phyloP scores from a whole-genome alignment of 2,329 filamentous ascomycete genomes.

The Colletotrichum tabaci region DNA sequence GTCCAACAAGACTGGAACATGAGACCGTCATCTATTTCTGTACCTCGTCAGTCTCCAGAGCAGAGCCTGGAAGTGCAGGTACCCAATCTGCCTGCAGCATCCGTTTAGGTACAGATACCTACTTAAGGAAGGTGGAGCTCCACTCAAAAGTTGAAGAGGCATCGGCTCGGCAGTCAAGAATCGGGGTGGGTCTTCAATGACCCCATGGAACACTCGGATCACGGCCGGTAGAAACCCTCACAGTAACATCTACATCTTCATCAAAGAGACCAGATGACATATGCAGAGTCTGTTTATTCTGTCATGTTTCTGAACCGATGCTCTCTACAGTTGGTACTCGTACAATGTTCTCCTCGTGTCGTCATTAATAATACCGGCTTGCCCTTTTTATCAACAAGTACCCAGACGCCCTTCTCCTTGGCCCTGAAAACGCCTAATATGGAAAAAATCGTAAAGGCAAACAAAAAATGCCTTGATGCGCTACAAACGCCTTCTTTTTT shows the following conservation, averaged over 20 bases:
- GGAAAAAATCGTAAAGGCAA: slow-evolving; percentile 2
- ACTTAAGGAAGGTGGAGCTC: not conserved
- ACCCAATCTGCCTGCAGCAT: too few relatives aligned
- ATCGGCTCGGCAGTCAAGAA: slow-evolving; percentile 25
- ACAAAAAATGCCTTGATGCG: slow-evolving; percentile 5
- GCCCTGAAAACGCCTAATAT: slow-evolving; percentile 24
- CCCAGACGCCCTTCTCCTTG: slow-evolving; percentile 30
- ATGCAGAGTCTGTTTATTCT: slow-evolving; percentile 35
- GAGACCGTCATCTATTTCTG: not conserved
- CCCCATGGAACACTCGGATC: slow-evolving; percentile 7
- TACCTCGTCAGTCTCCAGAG: not conserved
- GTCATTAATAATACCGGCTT: slow-evolving; percentile 38
- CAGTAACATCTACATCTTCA: not conserved
- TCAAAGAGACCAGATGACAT: not conserved
- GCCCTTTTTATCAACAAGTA: slow-evolving; percentile 19
- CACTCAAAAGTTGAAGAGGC: not conserved
- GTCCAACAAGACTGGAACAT: not conserved
- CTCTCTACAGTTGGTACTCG: slow-evolving; percentile 38
- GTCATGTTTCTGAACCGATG: slow-evolving; percentile 32
- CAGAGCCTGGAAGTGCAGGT: not conserved
- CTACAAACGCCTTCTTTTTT: slow-evolving; percentile 29
- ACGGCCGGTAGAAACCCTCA: not conserved
- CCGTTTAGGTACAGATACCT: too few relatives aligned
- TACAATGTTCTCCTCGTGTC: slow-evolving; percentile 40
- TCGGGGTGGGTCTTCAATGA: slow-evolving; percentile 4